These are phyloP conservation scores for Citrullus amarus DNA, from an alignment of 306 rosid species.

Conservation along the genomic window DNA sequence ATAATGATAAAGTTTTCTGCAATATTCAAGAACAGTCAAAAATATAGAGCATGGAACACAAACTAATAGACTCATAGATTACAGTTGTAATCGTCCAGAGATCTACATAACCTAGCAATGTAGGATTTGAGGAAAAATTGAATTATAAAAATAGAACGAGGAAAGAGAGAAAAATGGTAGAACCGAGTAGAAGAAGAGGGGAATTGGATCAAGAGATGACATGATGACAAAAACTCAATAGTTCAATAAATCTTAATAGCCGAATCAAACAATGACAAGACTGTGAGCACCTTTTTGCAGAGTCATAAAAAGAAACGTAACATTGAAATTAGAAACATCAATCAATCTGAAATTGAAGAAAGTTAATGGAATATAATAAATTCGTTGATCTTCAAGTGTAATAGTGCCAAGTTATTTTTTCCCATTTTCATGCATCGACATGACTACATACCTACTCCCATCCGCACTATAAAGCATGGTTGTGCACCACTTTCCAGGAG, in stretches of 20 bases:
- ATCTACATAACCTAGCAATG: neutral
- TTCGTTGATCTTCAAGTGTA: neutral
- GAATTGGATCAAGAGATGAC: neutral
- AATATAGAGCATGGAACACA: neutral
- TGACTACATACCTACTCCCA: constrained; percentile 50
- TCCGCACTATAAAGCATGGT: constrained; percentile 77
- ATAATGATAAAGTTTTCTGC: neutral
- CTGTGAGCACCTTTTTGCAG: neutral
- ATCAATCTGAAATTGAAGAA: neutral
- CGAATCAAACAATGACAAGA: neutral
- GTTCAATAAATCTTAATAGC: neutral
- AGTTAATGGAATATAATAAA: neutral
- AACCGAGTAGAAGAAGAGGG: neutral
- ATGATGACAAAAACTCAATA: neutral
- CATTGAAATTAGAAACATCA: neutral
- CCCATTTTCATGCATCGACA: neutral
- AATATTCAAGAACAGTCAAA: neutral
- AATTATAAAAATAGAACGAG: neutral
- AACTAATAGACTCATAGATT: neutral
- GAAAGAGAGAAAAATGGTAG: neutral
- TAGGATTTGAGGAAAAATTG: neutral
- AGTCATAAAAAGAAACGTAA: neutral
- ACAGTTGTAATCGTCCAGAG: neutral
- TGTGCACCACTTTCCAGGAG: constrained; percentile 85
- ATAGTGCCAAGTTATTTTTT: neutral